Evolutionary conservation across 306 rosid genomes (phyloP).

Genomic region (Medicago arabica): DNA sequence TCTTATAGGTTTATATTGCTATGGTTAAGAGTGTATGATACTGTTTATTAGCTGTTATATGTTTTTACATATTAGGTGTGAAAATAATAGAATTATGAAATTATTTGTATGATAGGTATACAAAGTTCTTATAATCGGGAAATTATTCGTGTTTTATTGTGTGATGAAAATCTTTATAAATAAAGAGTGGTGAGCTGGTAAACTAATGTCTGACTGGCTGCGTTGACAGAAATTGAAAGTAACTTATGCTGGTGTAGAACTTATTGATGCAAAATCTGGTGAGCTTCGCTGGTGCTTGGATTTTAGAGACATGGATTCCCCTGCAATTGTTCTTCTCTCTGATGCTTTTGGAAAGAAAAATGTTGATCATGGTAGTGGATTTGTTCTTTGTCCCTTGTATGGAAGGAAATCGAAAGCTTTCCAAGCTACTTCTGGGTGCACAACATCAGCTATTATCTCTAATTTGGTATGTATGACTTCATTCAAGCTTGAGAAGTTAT

Average conservation of each 20-base stretch:
- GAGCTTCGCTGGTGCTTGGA: constrained; percentile 99
- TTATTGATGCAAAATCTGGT: constrained; percentile 76
- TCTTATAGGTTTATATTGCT: neutral
- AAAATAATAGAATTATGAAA: constrained; percentile 20
- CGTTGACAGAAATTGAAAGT: constrained; percentile 84
- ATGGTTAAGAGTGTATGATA: constrained; percentile 25
- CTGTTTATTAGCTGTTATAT: constrained; percentile 1
- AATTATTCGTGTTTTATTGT: constrained; percentile 12
- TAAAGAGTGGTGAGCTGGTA: neutral
- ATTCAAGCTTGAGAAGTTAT: constrained; percentile 22
- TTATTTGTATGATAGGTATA: constrained; percentile 1
- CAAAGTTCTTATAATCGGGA: neutral
- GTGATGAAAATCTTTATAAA: neutral
- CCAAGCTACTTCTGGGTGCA: constrained; percentile 89
- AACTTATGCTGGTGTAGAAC: constrained; percentile 86
- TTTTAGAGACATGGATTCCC: constrained; percentile 96
- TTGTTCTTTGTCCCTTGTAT: constrained; percentile 89
- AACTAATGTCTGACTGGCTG: constrained; percentile 47
- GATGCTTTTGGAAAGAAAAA: constrained; percentile 78
- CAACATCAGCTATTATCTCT: constrained; percentile 77
- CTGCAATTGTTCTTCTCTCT: constrained; percentile 79
- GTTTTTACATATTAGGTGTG: neutral
- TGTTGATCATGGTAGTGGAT: constrained; percentile 80
- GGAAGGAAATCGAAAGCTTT: constrained; percentile 97
- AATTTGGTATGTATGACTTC: constrained; percentile 69